These are phyloP conservation scores for Pseudocercospora musae DNA, from an alignment of 2,329 filamentous ascomycete species.

Conservation along the genomic window DNA sequence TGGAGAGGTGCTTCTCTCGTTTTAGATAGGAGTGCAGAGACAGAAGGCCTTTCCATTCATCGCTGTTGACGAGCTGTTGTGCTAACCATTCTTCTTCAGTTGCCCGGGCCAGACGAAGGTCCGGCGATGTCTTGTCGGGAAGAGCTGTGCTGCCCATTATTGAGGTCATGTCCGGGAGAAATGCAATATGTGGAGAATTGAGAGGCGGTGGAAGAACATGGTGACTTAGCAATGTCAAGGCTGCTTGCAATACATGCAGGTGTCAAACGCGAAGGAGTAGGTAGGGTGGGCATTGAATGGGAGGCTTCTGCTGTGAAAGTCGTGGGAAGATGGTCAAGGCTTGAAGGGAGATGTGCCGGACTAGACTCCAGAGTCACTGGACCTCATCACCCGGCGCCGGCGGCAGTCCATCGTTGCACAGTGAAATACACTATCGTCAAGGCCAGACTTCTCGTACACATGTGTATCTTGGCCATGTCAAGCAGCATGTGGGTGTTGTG, in stretches of 20 bases:
- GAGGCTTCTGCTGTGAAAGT: background rate
- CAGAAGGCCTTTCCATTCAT: conserved; percentile 57
- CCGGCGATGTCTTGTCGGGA: conserved; percentile 49
- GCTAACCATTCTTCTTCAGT: conserved; percentile 53
- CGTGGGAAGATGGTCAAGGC: background rate
- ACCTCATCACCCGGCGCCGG: background rate
- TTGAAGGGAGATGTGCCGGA: background rate
- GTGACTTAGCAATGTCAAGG: background rate
- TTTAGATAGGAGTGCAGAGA: conserved; percentile 54
- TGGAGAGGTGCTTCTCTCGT: conserved; percentile 53
- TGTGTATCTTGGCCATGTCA: background rate
- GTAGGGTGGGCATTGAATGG: too few species aligned
- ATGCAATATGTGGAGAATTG: background rate
- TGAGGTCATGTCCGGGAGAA: background rate
- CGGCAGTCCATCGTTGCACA: background rate
- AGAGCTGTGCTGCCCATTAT: conserved; percentile 33
- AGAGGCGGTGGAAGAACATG: background rate
- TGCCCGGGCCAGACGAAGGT: conserved; percentile 53
- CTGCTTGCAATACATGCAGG: too few species aligned
- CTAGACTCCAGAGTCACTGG: too few species aligned
- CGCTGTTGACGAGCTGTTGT: conserved; percentile 53
- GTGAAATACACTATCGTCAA: background rate
- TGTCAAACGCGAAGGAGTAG: too few species aligned
- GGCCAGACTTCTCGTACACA: background rate
- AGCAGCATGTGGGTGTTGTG: background rate